phyloP scores from a whole-genome alignment of 805 yeast genomes.

The Clavispora asparagi region DNA sequence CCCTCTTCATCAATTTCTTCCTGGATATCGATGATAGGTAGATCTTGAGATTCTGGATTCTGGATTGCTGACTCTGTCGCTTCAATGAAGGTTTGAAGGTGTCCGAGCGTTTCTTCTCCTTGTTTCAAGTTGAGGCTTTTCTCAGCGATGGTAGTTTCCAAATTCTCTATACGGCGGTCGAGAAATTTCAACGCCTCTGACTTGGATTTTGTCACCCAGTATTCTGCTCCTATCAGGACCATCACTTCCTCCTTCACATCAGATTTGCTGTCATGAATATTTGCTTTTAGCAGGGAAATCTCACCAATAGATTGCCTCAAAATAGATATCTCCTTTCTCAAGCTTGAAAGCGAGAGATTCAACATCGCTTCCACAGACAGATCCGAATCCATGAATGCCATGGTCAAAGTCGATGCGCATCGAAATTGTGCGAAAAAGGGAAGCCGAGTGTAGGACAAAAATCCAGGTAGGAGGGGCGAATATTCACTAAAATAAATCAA shows the following conservation, averaged over 20 bases:
- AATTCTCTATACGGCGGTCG: constrained; percentile 20
- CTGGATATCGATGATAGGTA: constrained; percentile 75
- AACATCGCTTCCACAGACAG: not conserved
- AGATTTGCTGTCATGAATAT: not conserved
- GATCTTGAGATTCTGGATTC: constrained; percentile 21
- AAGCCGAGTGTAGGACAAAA: no score
- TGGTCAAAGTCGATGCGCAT: not conserved
- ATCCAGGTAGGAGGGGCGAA: no score
- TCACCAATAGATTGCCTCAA: not conserved
- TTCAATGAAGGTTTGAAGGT: not conserved
- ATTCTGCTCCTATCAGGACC: constrained; percentile 37
- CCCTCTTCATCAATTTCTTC: constrained; percentile 82
- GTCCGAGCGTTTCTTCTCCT: not conserved
- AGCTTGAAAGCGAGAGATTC: not conserved
- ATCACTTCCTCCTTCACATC: constrained; percentile 10
- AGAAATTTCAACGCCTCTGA: constrained; percentile 24
- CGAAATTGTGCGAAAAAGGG: not conserved
- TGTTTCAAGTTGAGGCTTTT: constrained; percentile 29
- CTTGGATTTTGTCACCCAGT: constrained; percentile 30
- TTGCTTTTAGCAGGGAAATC: not conserved
- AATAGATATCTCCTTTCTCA: not conserved
- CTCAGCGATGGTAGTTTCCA: constrained; percentile 36
- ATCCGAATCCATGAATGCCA: not conserved
- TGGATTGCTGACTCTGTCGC: not conserved
- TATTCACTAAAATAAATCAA: no score